Conservation (phyloP, 805 yeast genomes). For the Metschnikowia peoriensis region DNA sequence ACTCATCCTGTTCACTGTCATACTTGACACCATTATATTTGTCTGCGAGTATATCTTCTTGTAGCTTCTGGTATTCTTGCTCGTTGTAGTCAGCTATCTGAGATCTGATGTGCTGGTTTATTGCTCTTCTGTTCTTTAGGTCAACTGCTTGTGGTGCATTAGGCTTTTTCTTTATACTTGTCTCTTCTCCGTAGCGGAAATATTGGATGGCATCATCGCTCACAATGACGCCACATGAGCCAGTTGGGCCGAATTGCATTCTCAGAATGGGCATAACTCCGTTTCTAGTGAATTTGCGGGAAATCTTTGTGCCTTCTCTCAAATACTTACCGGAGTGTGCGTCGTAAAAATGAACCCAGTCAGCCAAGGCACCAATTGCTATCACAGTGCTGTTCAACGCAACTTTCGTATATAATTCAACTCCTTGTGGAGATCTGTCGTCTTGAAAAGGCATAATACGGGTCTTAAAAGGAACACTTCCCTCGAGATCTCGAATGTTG, state of each 20-base stretch:
- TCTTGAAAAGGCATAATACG: conserved; percentile 18
- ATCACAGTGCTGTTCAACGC: conserved; percentile 35
- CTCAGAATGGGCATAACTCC: conserved; percentile 17
- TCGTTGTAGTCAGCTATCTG: conserved; percentile 38
- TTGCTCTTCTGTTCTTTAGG: conserved; percentile 10
- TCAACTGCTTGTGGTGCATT: conserved; percentile 18
- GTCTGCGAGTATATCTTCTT: conserved; percentile 30
- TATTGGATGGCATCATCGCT: conserved; percentile 19
- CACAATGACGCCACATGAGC: conserved; percentile 17
- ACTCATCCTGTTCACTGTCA: conserved; percentile 27
- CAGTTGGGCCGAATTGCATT: conserved; percentile 15
- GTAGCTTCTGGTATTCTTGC: conserved; percentile 22
- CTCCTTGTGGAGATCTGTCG: conserved; percentile 19
- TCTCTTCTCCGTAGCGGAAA: conserved; percentile 17
- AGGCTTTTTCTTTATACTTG: conserved; percentile 12
- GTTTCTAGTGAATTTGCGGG: conserved; percentile 14
- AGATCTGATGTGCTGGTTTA: conserved; percentile 26
- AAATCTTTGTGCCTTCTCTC: conserved; percentile 16
- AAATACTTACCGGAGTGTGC: conserved; percentile 20
- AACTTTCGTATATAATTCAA: conserved; percentile 27
- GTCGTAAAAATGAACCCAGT: conserved; percentile 20
- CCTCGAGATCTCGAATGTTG: conserved; percentile 35
- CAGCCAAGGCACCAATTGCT: conserved; percentile 21
- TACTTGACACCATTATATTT: conserved; percentile 47
- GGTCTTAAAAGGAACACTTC: conserved; percentile 11